Evolutionary conservation across 2,329 filamentous ascomycete species (phyloP).

Genomic region (Paecilomyces sp.): DNA sequence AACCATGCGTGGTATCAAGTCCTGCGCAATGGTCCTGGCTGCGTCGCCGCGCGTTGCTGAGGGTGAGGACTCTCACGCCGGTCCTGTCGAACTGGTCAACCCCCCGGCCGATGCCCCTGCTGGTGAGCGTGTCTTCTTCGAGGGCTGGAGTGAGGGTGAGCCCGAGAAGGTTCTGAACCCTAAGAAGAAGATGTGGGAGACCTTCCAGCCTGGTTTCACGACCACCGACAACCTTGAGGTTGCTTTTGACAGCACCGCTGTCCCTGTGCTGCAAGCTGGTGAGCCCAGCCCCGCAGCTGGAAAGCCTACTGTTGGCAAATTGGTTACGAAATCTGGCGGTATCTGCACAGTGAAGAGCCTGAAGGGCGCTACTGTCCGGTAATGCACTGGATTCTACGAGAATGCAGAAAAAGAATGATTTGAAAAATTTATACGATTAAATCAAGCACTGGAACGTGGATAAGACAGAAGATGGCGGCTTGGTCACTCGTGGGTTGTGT

Average conservation of each 20-base stretch:
- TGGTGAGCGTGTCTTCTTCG: conserved; percentile 84
- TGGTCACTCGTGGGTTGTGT: neutral
- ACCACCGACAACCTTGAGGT: conserved; percentile 77
- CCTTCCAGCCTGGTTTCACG: conserved; percentile 90
- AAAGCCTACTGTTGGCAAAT: conserved; percentile 49
- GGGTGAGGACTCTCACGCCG: conserved; percentile 78
- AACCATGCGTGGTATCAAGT: conserved; percentile 91
- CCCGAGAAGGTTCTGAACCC: conserved; percentile 92
- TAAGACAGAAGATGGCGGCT: neutral
- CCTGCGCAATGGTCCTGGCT: conserved; percentile 84
- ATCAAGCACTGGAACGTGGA: neutral
- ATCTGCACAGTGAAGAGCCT: conserved; percentile 77
- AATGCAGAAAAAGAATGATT: neutral
- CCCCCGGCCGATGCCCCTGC: conserved; percentile 73
- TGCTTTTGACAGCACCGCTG: conserved; percentile 71
- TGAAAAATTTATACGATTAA: neutral
- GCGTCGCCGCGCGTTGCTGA: conserved; percentile 78
- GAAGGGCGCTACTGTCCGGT: conserved; percentile 75
- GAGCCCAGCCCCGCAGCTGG: conserved; percentile 46
- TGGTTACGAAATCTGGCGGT: conserved; percentile 71
- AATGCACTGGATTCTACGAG: conserved; percentile 21
- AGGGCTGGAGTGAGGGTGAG: conserved; percentile 80
- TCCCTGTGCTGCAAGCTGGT: conserved; percentile 67
- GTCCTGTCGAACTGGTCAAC: conserved; percentile 83
- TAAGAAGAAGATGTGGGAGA: conserved; percentile 99